Conservation (phyloP, 2,329 filamentous ascomycete genomes). For the Hymenoscyphus fructigenus region DNA sequence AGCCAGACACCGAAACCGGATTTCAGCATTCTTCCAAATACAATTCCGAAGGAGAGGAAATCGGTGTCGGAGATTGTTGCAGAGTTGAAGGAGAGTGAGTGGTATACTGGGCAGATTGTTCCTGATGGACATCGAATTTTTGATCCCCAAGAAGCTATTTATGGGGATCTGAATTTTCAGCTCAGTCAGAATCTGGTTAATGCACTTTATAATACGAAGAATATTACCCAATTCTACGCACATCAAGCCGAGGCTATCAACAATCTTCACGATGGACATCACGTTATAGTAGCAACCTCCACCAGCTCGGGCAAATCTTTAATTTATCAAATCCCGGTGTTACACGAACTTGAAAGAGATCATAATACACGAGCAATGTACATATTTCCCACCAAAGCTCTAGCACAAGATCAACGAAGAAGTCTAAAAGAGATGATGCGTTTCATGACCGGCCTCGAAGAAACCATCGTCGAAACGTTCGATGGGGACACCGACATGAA, state of each 20-base stretch:
- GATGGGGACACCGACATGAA: conserved; percentile 90
- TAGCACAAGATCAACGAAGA: conserved; percentile 90
- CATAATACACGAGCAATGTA: conserved; percentile 83
- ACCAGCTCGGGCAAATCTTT: conserved; percentile 96
- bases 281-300: conserved; percentile 91
- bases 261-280: conserved; percentile 72
- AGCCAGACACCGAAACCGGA: conserved; percentile 37
- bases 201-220: conserved; percentile 86
- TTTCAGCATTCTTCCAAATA: conserved; percentile 56
- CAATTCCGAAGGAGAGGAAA: conserved; percentile 78
- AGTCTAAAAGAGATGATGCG: conserved; percentile 82
- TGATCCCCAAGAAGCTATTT: conserved; percentile 77
- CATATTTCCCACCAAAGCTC: conserved; percentile 95
- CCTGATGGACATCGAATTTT: conserved; percentile 91
- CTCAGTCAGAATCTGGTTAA: conserved; percentile 94
- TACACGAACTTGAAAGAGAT: conserved; percentile 82
- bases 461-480: conserved; percentile 84
- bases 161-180: conserved; percentile 79
- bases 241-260: conserved; percentile 96
- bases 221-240: conserved; percentile 81
- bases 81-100: conserved; percentile 77
- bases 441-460: conserved; percentile 76
- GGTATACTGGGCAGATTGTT: conserved; percentile 92
- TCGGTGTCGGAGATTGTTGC: conserved; percentile 80
- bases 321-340: conserved; percentile 94